Evolutionary conservation across 768 basidiomycete genomes (phyloP).

Genomic region (Naganishia friedmannii): DNA sequence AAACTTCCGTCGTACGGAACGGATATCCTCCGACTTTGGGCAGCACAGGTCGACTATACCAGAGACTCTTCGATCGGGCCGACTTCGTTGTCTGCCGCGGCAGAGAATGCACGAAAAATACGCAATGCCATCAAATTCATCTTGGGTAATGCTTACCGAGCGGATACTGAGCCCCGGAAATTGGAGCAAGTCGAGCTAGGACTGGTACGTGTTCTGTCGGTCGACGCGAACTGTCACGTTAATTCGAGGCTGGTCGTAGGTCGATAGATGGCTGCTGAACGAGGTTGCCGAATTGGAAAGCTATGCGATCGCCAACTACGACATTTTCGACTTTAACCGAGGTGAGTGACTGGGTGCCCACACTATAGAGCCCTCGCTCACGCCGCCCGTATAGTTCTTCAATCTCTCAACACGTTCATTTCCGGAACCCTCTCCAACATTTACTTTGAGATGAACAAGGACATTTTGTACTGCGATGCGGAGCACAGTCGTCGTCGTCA

Average conservation of each 20-base stretch:
- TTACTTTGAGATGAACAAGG: constrained; percentile 89
- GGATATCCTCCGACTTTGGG: constrained; percentile 86
- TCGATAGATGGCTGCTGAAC: constrained; percentile 81
- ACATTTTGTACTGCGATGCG: constrained; percentile 74
- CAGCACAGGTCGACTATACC: constrained; percentile 83
- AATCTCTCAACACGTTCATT: constrained; percentile 69
- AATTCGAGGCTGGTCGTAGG: constrained; percentile 55
- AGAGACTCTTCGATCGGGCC: constrained; percentile 82
- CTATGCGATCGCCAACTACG: constrained; percentile 66
- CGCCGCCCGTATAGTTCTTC: constrained; percentile 60
- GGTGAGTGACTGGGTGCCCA: constrained; percentile 56
- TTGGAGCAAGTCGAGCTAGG: constrained; percentile 58
- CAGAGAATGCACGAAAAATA: constrained; percentile 74
- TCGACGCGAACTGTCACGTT: not conserved
- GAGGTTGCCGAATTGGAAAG: constrained; percentile 72
- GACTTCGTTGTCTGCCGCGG: constrained; percentile 68
- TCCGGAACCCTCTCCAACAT: constrained; percentile 81
- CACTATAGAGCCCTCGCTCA: not conserved
- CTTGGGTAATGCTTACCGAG: constrained; percentile 67
- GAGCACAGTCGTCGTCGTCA: constrained; percentile 60
- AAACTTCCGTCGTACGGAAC: constrained; percentile 77
- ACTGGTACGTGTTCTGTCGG: constrained; percentile 58
- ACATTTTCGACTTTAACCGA: constrained; percentile 73
- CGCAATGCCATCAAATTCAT: constrained; percentile 83
- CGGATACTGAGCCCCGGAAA: constrained; percentile 41